A percentile compares a stretch with the other conserved stretches of the same genome.
Conservation (phyloP, 352 stramenopile genomes). For the Pythium monospermum region DNA sequence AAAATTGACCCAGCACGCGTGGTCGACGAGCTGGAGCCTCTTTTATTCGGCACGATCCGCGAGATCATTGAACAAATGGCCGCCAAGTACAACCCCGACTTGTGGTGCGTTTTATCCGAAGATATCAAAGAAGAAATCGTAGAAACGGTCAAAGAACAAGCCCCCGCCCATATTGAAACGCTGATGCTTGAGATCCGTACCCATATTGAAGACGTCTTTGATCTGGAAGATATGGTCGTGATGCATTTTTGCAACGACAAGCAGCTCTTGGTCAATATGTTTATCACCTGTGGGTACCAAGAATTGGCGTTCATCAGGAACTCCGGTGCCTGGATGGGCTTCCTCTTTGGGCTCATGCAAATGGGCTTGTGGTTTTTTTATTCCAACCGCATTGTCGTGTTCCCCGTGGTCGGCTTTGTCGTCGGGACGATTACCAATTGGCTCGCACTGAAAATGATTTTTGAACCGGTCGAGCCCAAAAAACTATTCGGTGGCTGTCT, state of each 20-base stretch:
- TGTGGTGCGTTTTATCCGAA: slow-evolving; percentile 69
- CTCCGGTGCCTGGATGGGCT: slow-evolving; percentile 89
- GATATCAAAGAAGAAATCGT: slow-evolving; percentile 90
- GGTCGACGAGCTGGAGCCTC: slow-evolving; percentile 89
- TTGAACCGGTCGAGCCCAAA: slow-evolving; percentile 84
- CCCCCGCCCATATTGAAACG: slow-evolving; percentile 82
- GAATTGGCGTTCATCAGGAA: slow-evolving; percentile 91
- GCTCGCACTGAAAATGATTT: slow-evolving; percentile 93
- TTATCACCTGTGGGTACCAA: slow-evolving; percentile 89
- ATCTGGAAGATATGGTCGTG: slow-evolving; percentile 95
- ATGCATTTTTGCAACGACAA: slow-evolving; percentile 93
- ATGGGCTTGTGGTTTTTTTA: slow-evolving; percentile 89
- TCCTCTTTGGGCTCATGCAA: slow-evolving; percentile 81
- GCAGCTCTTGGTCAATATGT: slow-evolving; percentile 94
- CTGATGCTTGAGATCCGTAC: slow-evolving; percentile 94
- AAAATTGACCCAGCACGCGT: slow-evolving; percentile 87
- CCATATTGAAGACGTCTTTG: slow-evolving; percentile 94
- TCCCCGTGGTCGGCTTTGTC: slow-evolving; percentile 89
- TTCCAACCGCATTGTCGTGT: slow-evolving; percentile 75
- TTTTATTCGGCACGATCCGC: slow-evolving; percentile 87
- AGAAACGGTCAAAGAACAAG: slow-evolving; percentile 93
- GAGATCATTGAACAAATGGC: slow-evolving; percentile 85
- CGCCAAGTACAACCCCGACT: slow-evolving; percentile 80
- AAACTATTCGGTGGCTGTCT: slow-evolving; percentile 58
- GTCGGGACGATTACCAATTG: slow-evolving; percentile 96